Base-by-base conservation (phyloP, 495 filamentous ascomycete species). In the Tuber magnatum region DNA sequence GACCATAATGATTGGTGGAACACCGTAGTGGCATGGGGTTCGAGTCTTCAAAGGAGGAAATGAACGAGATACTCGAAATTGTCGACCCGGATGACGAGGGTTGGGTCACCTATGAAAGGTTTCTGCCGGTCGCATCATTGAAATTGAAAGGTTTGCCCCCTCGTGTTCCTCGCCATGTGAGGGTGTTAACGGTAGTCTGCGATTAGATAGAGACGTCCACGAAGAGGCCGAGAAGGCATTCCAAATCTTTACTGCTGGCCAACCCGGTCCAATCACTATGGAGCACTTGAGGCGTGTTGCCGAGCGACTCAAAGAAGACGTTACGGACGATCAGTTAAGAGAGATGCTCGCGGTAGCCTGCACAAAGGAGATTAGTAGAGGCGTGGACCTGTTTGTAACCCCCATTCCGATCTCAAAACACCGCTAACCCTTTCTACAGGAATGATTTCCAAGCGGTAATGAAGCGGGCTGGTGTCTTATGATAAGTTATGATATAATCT, bases 261-360 rank as follows among this genome's bases (percentile, higher is more conserved):
- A 68, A 20, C 84, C 85, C 38, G 83, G 81, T 2, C 86, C 87
- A 12, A 96, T 99, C 78, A 94, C 91, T 18, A 77, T 98, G 70
- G 85, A 85, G 35, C 89, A 94, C 82, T 84, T 99, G 82, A 89
- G 87, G 83, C 86, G 92, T 80, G 90, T 98, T 73, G 94, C 94
- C 72, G 89, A 87, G 80, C 89, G 93, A 76, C 83, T 99, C 81
- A 91, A 92, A 83, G 93, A 97, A 80, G 88, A 92, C 76, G 90
- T 97, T 43, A 87, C 87, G 28, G 95, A 97, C 79, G 88, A 92
- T 35, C 80, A 97, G 82, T 84, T 99, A 78, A 88, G 86, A 84
- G 93, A 97, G 86, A 99, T 99, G 95, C 90, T 99, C 68, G 82
- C 91, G 56, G 95, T 97, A 86, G 95, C 93, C 77, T 97, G 94